phyloP scores from a whole-genome alignment of 495 filamentous ascomycete species.

The Neurospora terricola region DNA sequence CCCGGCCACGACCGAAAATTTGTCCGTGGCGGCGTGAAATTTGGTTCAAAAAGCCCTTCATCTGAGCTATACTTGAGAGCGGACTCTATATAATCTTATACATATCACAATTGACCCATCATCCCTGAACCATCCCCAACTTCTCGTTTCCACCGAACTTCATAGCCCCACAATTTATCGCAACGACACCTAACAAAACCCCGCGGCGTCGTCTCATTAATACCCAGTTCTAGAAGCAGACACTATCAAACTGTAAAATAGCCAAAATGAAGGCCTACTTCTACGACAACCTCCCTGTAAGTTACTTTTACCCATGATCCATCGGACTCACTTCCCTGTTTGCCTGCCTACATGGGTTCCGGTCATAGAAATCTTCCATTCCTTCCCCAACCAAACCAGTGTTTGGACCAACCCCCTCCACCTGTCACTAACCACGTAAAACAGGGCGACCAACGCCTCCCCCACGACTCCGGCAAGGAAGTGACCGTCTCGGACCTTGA shows the following conservation, averaged over 20 bases:
- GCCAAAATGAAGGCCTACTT: slow-evolving; percentile 69
- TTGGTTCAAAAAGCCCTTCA: not conserved
- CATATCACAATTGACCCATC: not conserved
- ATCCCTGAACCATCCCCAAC: not conserved
- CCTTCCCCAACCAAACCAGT: not conserved
- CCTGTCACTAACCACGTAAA: not conserved
- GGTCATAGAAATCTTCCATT: not conserved
- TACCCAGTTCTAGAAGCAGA: not conserved
- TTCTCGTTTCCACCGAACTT: not conserved
- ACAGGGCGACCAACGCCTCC: slow-evolving; percentile 84
- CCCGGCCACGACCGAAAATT: not conserved
- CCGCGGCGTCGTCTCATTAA: not conserved
- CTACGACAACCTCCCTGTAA: slow-evolving; percentile 70
- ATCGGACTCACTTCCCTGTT: not conserved
- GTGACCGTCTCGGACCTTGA: slow-evolving; percentile 53
- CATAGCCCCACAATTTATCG: not conserved
- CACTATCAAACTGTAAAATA: not conserved
- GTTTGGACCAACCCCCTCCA: not conserved
- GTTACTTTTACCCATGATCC: slow-evolving; percentile 13
- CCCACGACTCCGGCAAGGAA: slow-evolving; percentile 71
- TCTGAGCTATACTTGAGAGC: not conserved
- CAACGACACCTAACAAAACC: not conserved
- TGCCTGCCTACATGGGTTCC: slow-evolving; percentile 6
- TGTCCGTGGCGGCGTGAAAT: not conserved
- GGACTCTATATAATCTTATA: not conserved